phyloP scores from a whole-genome alignment of 495 filamentous ascomycete genomes.

The Podospora bellae-mahoneyi region DNA sequence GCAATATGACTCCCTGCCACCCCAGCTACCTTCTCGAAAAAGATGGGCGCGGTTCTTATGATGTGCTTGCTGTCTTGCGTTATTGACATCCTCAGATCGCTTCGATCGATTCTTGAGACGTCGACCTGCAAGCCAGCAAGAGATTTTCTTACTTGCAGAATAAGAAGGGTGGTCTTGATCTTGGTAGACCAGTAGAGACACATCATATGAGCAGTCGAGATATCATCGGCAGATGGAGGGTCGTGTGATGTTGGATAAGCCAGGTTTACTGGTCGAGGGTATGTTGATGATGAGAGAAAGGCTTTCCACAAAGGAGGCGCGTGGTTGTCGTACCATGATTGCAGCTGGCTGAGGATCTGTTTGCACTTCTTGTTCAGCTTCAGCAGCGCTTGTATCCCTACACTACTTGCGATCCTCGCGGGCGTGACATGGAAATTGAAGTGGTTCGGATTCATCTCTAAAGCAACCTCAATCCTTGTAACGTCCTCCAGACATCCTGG shows the following conservation, averaged over 20 bases:
- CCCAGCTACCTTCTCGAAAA: background rate
- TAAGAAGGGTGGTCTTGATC: background rate
- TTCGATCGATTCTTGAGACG: background rate
- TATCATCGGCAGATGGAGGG: background rate
- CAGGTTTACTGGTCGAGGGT: background rate
- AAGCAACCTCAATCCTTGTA: background rate
- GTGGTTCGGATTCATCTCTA: background rate
- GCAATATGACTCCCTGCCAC: background rate
- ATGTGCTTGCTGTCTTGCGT: background rate
- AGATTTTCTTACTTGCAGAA: background rate
- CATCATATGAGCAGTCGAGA: background rate
- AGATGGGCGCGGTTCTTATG: conserved; percentile 5
- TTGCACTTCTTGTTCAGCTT: background rate
- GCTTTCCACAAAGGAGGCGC: background rate
- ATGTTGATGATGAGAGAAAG: background rate
- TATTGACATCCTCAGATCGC: background rate
- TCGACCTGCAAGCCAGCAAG: too few relatives aligned
- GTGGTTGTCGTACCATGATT: background rate
- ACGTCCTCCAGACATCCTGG: conserved; percentile 7
- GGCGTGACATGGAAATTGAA: too few relatives aligned
- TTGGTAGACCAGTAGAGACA: conserved; percentile 3
- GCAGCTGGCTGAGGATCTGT: background rate
- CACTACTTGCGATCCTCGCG: background rate
- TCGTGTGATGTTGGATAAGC: background rate
- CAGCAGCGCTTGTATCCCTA: background rate